Conservation (phyloP, 345 rosid species). For the Rhodomyrtus tomentosa region DNA sequence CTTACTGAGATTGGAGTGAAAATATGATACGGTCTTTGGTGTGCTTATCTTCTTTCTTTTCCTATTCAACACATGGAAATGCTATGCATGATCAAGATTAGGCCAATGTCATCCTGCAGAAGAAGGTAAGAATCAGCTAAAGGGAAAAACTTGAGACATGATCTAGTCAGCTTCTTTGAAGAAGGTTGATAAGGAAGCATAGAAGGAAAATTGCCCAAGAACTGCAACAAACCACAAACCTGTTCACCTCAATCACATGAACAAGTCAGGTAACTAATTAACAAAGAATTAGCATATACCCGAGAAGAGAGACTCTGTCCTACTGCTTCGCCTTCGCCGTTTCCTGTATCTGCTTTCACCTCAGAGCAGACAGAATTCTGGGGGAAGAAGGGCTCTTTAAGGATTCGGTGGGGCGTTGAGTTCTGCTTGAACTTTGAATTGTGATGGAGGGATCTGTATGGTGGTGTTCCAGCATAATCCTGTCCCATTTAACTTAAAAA, state of each 20-base stretch:
- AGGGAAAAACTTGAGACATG: background rate
- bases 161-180: background rate
- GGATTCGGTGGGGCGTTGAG: constrained; percentile 1
- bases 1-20: constrained; percentile 29
- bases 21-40: constrained; percentile 31
- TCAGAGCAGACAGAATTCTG: background rate
- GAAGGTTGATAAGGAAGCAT: background rate
- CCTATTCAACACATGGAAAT: background rate
- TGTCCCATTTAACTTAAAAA: background rate
- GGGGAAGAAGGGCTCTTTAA: background rate
- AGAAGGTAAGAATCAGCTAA: background rate
- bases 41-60: constrained; percentile 22
- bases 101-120: background rate
- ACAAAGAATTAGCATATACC: background rate
- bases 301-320: background rate
- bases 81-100: background rate
- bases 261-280: background rate
- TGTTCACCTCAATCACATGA: background rate
- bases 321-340: background rate
- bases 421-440: background rate
- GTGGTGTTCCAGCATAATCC: constrained; percentile 31
- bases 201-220: background rate
- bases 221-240: background rate
- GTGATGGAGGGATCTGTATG: background rate
- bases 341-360: background rate